phyloP scores from a whole-genome alignment of 2,329 filamentous ascomycete genomes.

The Leptosphaerulina australis region DNA sequence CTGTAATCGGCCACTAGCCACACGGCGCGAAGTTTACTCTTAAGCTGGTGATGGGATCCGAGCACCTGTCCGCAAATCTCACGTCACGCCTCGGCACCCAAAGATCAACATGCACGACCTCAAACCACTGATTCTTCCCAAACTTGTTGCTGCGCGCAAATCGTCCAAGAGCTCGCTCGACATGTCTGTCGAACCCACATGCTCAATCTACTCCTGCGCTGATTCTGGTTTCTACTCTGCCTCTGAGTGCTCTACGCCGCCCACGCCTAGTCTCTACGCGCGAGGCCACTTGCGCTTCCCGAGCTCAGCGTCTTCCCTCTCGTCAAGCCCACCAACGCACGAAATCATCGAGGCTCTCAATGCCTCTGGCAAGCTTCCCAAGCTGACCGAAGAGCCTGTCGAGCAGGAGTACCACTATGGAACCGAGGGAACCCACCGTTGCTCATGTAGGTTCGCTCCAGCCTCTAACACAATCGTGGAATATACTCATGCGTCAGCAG shows the following conservation, averaged over 20 bases:
- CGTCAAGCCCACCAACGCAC: constrained; percentile 58
- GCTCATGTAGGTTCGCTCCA: constrained; percentile 69
- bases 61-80: constrained; percentile 37
- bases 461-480: constrained; percentile 15
- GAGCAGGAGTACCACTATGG: constrained; percentile 69
- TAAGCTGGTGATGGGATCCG: constrained; percentile 48
- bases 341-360: constrained; percentile 63
- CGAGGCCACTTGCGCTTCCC: constrained; percentile 68
- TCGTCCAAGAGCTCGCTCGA: constrained; percentile 44
- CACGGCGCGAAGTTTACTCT: constrained; percentile 26
- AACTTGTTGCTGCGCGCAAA: constrained; percentile 47
- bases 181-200: constrained; percentile 40
- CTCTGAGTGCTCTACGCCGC: constrained; percentile 72
- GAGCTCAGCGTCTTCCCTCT: constrained; percentile 80
- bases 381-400: constrained; percentile 82
- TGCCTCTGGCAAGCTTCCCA: constrained; percentile 71
- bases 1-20: constrained; percentile 25
- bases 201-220: constrained; percentile 43
- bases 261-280: constrained; percentile 71
- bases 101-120: constrained; percentile 46
- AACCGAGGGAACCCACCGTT: constrained; percentile 58
- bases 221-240: constrained; percentile 55
- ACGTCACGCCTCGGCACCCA: constrained; percentile 33
- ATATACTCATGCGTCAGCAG: constrained; percentile 50
- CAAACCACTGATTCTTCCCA: constrained; percentile 49